phyloP scores from a whole-genome alignment of 2,329 filamentous ascomycete genomes.

The Alternaria solani region DNA sequence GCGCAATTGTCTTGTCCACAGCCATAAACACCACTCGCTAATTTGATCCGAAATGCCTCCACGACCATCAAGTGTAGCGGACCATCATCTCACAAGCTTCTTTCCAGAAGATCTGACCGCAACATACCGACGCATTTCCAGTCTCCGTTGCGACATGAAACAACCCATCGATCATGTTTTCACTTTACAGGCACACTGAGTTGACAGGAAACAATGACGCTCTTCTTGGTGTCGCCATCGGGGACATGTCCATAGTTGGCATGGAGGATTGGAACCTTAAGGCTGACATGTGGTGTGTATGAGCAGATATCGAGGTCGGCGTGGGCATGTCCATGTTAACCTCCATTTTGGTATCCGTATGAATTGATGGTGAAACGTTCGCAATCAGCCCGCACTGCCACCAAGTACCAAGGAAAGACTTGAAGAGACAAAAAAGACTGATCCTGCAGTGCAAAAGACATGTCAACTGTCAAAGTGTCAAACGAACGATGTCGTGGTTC shows the following conservation, averaged over 20 bases:
- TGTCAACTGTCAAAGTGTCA: neutral
- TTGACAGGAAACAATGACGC: neutral
- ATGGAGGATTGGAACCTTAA: neutral
- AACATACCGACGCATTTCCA: too few relatives aligned
- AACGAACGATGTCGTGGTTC: neutral
- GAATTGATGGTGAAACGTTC: neutral
- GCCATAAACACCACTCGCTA: too few relatives aligned
- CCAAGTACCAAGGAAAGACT: neutral
- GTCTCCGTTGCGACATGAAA: neutral
- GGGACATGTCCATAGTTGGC: slow-evolving; percentile 19
- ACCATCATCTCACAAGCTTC: too few relatives aligned
- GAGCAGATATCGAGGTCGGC: neutral
- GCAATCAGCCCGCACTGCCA: neutral
- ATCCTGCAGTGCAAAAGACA: neutral
- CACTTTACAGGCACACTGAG: neutral
- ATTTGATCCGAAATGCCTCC: too few relatives aligned
- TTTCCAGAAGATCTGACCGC: too few relatives aligned
- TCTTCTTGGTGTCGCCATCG: slow-evolving; percentile 26
- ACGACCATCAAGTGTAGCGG: too few relatives aligned
- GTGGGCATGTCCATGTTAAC: slow-evolving; percentile 13
- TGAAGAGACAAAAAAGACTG: neutral
- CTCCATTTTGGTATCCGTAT: neutral
- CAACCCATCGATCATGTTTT: neutral
- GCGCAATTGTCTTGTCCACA: too few relatives aligned
- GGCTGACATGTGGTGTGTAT: neutral